Percentiles rank a stretch among this genome's conserved stretches.
These are phyloP conservation scores for Collariella sp. DNA, from an alignment of 495 filamentous ascomycete genomes.

Conservation along the genomic window DNA sequence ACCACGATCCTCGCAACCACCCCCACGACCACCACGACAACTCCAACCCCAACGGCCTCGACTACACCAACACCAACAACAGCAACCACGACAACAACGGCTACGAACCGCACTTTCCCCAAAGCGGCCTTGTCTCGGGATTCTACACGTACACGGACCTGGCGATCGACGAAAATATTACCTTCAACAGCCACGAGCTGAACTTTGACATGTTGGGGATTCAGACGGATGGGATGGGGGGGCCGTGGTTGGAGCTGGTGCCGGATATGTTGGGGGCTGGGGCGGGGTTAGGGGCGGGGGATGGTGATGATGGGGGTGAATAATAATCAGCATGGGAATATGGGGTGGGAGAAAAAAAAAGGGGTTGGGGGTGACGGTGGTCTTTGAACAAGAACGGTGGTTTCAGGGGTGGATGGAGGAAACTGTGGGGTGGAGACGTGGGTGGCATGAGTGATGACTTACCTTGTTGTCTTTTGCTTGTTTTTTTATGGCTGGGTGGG, in stretches of 20 bases:
- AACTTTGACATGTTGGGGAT: constrained; percentile 41
- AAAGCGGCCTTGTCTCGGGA: constrained; percentile 33
- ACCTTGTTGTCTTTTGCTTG: neutral
- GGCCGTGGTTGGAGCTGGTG: constrained; percentile 27
- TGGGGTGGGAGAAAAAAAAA: neutral
- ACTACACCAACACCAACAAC: neutral
- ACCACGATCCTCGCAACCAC: constrained; percentile 1
- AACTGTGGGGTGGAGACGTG: no score
- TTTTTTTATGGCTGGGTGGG: neutral
- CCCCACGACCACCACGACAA: constrained; percentile 1
- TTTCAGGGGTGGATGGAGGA: neutral
- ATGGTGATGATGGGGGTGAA: constrained; percentile 7
- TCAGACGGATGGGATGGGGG: constrained; percentile 24
- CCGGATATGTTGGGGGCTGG: constrained; percentile 20
- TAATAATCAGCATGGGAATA: no score
- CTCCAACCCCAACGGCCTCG: neutral
- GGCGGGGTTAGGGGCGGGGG: constrained; percentile 8
- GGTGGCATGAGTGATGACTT: neutral
- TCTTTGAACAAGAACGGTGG: neutral
- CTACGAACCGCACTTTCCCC: constrained; percentile 28
- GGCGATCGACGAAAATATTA: constrained; percentile 45
- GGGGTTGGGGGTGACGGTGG: neutral
- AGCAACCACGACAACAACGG: constrained; percentile 3
- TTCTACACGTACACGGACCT: constrained; percentile 36
- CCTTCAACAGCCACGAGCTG: constrained; percentile 64